These are phyloP conservation scores for Nicotiana paniculata DNA, from an alignment of 257 asterid species.

Conservation along the genomic window DNA sequence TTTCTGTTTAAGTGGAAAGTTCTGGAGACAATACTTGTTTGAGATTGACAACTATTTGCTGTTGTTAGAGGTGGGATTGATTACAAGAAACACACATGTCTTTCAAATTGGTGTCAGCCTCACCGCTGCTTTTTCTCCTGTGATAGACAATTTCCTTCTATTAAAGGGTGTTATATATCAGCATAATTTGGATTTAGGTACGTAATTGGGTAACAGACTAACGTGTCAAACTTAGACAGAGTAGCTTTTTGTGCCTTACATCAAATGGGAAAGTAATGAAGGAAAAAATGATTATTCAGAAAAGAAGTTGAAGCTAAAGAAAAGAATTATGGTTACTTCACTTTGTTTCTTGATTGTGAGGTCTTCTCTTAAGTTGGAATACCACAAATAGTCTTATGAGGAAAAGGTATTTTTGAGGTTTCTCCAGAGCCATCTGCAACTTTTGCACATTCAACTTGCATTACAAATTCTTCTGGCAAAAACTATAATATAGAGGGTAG, in stretches of 20 bases:
- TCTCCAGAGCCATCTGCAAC: background rate
- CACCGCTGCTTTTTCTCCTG: background rate
- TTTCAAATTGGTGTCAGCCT: background rate
- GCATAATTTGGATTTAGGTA: background rate
- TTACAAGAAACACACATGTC: background rate
- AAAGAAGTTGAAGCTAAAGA: background rate
- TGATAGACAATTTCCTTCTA: background rate
- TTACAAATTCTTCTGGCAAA: background rate
- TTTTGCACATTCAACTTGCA: background rate
- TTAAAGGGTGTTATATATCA: background rate
- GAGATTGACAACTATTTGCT: background rate
- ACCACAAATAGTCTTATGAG: background rate
- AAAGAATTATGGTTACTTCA: background rate
- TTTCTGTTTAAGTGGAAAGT: background rate
- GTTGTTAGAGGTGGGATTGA: background rate
- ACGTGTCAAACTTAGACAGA: background rate
- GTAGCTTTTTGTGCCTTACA: background rate
- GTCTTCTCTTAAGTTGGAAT: background rate
- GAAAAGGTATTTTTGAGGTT: background rate
- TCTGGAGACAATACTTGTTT: background rate
- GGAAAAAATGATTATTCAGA: background rate
- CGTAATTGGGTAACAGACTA: background rate
- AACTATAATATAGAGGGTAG: background rate
- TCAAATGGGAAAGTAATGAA: background rate
- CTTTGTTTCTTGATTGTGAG: background rate